phyloP scores from a whole-genome alignment of 2,329 filamentous ascomycete genomes.

The Zalaria obscura region DNA sequence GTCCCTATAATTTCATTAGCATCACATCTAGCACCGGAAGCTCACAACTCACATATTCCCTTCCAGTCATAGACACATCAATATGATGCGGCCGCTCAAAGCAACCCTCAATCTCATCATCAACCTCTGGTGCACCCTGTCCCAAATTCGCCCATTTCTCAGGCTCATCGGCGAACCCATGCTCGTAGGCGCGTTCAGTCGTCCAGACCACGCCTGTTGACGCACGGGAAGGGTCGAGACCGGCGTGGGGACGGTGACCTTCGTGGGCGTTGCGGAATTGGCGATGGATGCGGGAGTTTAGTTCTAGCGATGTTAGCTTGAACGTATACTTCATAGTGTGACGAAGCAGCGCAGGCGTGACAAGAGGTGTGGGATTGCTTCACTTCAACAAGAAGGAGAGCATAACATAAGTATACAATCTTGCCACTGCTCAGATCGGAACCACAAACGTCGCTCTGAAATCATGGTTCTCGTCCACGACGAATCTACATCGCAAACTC shows the following conservation, averaged over 20 bases:
- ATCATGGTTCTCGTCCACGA: too few relatives aligned
- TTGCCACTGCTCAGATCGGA: too few relatives aligned
- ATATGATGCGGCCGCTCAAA: slow-evolving; percentile 70
- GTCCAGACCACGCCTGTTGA: slow-evolving; percentile 94
- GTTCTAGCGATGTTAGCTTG: slow-evolving; percentile 38
- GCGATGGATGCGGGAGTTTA: slow-evolving; percentile 69
- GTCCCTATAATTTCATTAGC: slow-evolving; percentile 27
- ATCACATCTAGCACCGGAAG: background rate
- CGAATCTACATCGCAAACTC: too few relatives aligned
- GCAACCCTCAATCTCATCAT: slow-evolving; percentile 71
- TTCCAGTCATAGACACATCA: slow-evolving; percentile 60
- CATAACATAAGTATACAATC: too few relatives aligned
- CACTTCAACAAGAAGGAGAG: too few relatives aligned
- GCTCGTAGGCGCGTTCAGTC: slow-evolving; percentile 73
- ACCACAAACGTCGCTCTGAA: too few relatives aligned
- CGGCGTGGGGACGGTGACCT: slow-evolving; percentile 78
- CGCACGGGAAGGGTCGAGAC: slow-evolving; percentile 73
- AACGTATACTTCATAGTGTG: too few relatives aligned
- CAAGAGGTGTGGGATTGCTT: too few relatives aligned
- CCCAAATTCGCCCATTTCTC: slow-evolving; percentile 83
- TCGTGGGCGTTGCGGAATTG: slow-evolving; percentile 85
- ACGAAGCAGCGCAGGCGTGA: too few relatives aligned
- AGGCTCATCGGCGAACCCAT: slow-evolving; percentile 72
- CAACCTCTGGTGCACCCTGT: slow-evolving; percentile 86
- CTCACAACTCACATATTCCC: slow-evolving; percentile 55